These are phyloP conservation scores for Oidiodendron maius DNA, from an alignment of 495 filamentous ascomycete genomes.

Conservation along the genomic window DNA sequence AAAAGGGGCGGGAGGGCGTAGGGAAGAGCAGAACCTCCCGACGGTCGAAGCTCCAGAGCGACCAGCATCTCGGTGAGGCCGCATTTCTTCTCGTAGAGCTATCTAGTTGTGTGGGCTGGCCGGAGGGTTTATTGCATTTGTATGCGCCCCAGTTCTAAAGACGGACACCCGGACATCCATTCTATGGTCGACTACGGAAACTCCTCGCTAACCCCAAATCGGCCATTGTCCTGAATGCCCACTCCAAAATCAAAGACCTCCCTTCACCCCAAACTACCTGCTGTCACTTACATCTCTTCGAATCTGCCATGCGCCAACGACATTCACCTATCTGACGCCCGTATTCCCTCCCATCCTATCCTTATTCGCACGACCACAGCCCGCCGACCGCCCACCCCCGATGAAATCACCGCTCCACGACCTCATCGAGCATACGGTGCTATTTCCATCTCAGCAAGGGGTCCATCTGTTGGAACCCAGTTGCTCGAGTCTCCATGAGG, in stretches of 20 bases:
- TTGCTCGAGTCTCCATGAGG: slow-evolving; percentile 17
- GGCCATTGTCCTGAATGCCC: not conserved
- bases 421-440: slow-evolving; percentile 20
- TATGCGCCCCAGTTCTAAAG: too few species aligned
- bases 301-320: slow-evolving; percentile 7
- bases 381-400: slow-evolving; percentile 10
- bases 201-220: not conserved
- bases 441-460: slow-evolving; percentile 22
- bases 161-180: too few species aligned
- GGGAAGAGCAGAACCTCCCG: too few species aligned
- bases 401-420: slow-evolving; percentile 18
- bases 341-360: slow-evolving; percentile 1
- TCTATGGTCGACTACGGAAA: not conserved
- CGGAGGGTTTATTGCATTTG: too few species aligned
- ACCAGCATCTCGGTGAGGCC: too few species aligned
- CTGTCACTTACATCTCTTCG: not conserved
- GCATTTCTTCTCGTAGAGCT: too few species aligned
- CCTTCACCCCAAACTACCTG: not conserved
- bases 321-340: slow-evolving; percentile 2
- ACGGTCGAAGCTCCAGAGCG: too few species aligned
- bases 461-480: slow-evolving; percentile 12
- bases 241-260: not conserved
- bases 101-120: too few species aligned
- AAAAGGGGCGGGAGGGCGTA: too few species aligned
- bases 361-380: not conserved